phyloP scores from a whole-genome alignment of 768 basidiomycete genomes.

The Kwoniella sp. region DNA sequence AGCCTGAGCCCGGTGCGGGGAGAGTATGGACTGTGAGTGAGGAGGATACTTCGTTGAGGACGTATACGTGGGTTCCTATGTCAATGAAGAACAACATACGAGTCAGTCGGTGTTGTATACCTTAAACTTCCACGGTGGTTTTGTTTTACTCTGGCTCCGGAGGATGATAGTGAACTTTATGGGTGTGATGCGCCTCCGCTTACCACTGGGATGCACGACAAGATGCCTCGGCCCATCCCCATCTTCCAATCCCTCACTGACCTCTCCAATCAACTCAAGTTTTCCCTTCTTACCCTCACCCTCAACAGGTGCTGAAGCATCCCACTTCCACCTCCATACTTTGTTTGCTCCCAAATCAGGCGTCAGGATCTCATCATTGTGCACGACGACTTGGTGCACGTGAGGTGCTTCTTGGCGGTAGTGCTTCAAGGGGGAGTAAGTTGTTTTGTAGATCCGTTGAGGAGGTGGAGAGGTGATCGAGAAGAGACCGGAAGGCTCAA shows the following conservation, averaged over 20 bases:
- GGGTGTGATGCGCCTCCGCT: slow-evolving; percentile 7
- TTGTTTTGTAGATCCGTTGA: slow-evolving; percentile 16
- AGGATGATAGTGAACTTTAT: not conserved
- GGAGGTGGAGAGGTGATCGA: not conserved
- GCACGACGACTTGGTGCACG: slow-evolving; percentile 35
- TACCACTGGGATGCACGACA: slow-evolving; percentile 39
- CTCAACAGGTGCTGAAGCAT: not conserved
- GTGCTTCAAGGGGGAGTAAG: slow-evolving; percentile 21
- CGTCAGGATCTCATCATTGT: slow-evolving; percentile 24
- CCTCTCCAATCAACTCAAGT: slow-evolving; percentile 7
- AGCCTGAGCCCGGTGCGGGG: not conserved
- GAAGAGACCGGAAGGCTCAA: slow-evolving; percentile 24
- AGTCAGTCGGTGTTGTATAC: too few relatives aligned
- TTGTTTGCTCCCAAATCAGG: slow-evolving; percentile 39
- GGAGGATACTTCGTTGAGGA: slow-evolving; percentile 36
- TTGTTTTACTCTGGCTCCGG: too few relatives aligned
- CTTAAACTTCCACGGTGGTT: too few relatives aligned
- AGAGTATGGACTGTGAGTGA: slow-evolving; percentile 27
- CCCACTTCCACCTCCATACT: slow-evolving; percentile 32
- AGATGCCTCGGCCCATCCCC: slow-evolving; percentile 43
- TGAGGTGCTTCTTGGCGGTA: slow-evolving; percentile 35
- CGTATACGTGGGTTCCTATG: slow-evolving; percentile 31
- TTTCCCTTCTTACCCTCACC: slow-evolving; percentile 3
- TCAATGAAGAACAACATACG: not conserved
- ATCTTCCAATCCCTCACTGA: slow-evolving; percentile 26